Evolutionary conservation across 2,329 filamentous ascomycete genomes (phyloP), one percentile per base, ranked within the genome.

Genomic region (Cucurbitaria berberidis): DNA sequence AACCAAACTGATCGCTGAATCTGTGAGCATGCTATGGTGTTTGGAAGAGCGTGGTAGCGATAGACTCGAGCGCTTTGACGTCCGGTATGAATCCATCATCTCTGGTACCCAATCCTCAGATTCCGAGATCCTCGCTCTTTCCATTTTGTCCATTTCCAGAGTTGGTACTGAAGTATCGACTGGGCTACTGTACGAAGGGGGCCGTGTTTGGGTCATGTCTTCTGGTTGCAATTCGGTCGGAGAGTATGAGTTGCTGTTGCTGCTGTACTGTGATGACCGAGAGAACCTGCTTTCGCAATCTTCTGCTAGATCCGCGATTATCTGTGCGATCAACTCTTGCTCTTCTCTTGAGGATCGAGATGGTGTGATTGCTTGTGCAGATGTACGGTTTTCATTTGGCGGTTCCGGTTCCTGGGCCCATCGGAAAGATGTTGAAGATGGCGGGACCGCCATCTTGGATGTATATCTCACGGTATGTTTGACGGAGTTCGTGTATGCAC

Each of bases 261-360:
- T 35, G 15, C 46, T 40, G 22, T 46, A 48, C 36, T 48, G 44
- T 32, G 58, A 43, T 29, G 63, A 49, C 34, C 45, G 53, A 15
- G 54, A 53, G 18, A 63, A 64, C 6, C 51, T 51, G 21, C 49
- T 49, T 2, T 63, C 55, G 32, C 59, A 57, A 15, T 55, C 56
- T 27, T 54, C 47, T n/a, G 51, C 51, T 8, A 67, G 40, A 27
- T 67, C 62, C 27, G 60, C 41, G n/a, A 65, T 53, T 18, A 64
- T 59, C 10, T 53, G 36, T 32, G 48, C 45, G 16, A 67, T 63
- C 26, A 26, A 26, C 11, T 51, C 46, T 10, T 34, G 26, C 9
- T 26, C 24, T 26, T 26, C 24, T 26, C 24, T 5, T 1, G 39
- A 41, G 34, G 15, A 13, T 6, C 9, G 22, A 19, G 16, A 1